Evolutionary conservation across 78 protist genomes (phyloP).

Genomic region (Polysphondylium violaceum): DNA sequence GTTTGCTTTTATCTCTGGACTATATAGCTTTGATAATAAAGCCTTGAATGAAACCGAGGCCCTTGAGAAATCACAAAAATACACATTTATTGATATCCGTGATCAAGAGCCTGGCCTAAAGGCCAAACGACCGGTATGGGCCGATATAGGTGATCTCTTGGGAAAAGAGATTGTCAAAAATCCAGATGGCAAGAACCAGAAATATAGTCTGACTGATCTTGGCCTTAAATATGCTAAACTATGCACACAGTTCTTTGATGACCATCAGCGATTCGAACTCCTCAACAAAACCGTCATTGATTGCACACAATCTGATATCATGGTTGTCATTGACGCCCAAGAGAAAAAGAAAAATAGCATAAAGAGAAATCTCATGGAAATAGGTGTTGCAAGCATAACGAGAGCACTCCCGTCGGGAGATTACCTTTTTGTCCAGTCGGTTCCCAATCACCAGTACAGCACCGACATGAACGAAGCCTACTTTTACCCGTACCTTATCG

Average conservation of each 20-base stretch:
- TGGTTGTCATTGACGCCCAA: conserved; percentile 6
- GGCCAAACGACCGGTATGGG: too few species aligned
- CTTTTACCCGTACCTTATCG: conserved; percentile 45
- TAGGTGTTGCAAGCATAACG: neutral
- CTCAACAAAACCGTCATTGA: neutral
- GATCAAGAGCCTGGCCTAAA: too few species aligned
- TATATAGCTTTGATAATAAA: too few species aligned
- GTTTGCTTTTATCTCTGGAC: too few species aligned
- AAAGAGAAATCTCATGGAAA: neutral
- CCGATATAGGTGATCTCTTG: neutral
- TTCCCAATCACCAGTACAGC: too few species aligned
- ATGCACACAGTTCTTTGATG: neutral
- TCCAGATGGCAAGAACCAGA: neutral
- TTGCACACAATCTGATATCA: neutral
- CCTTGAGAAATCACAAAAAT: too few species aligned
- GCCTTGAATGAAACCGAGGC: too few species aligned
- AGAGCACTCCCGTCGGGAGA: conserved; percentile 16
- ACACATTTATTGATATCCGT: neutral
- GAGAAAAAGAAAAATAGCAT: neutral
- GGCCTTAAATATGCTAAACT: conserved; percentile 1
- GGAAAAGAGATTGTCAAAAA: neutral
- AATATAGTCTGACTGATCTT: neutral
- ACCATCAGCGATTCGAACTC: neutral
- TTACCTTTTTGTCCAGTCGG: conserved; percentile 1
- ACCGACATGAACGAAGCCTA: neutral